Percentiles rank a stretch among this genome's conserved stretches.
These are phyloP conservation scores for Cryptococcus neoformans DNA, from an alignment of 1,284 basidiomycete genomes.

Conservation along the genomic window DNA sequence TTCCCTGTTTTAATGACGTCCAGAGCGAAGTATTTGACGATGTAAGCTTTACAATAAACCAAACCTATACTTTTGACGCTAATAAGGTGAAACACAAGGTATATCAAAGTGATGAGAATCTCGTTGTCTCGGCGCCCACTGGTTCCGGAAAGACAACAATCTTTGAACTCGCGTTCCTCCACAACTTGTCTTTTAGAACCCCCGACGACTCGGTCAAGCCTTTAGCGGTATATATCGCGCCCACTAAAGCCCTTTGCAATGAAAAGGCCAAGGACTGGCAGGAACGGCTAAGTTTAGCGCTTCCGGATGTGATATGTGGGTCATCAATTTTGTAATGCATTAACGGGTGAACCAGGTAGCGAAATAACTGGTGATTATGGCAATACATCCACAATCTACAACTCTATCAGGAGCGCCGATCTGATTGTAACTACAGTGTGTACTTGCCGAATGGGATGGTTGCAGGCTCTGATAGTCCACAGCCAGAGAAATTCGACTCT, in stretches of 20 bases:
- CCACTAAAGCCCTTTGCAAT: conserved; percentile 87
- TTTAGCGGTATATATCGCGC: conserved; percentile 84
- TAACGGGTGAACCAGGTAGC: conserved; percentile 56
- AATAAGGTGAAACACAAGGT: conserved; percentile 53
- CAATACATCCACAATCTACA: conserved; percentile 59
- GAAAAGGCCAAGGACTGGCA: conserved; percentile 85
- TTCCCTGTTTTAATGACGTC: conserved; percentile 83
- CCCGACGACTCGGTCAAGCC: conserved; percentile 46
- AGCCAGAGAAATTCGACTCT: conserved; percentile 96
- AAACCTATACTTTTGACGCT: neutral
- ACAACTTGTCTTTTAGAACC: neutral
- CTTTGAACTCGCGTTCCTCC: conserved; percentile 85
- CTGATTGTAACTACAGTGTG: conserved; percentile 79
- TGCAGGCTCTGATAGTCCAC: neutral
- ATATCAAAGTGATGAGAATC: conserved; percentile 64
- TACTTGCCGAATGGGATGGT: neutral
- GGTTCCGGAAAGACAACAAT: conserved; percentile 91
- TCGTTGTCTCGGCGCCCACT: conserved; percentile 88
- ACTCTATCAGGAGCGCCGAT: conserved; percentile 61
- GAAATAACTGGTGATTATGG: conserved; percentile 91
- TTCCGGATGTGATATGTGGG: conserved; percentile 68
- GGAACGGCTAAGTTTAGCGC: conserved; percentile 62
- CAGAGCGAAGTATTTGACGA: conserved; percentile 77
- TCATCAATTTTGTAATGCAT: neutral
- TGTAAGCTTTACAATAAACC: conserved; percentile 51